Evolutionary conservation across 192 early-diverging fungal species (phyloP).

Genomic region (Anaeromyces robustus): DNA sequence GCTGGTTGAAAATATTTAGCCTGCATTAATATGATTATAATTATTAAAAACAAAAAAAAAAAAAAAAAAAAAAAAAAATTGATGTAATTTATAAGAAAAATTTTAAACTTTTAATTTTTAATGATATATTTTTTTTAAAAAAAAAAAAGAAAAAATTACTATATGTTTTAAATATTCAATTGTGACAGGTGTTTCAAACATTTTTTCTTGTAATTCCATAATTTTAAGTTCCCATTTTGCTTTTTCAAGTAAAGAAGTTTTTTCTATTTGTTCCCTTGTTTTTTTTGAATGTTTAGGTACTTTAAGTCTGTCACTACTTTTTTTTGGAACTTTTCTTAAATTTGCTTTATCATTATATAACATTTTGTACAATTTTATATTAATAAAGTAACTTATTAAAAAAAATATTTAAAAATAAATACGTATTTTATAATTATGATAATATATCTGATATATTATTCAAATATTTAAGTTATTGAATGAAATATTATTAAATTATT

Average conservation of each 20-base stretch:
- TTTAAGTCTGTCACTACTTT: neutral
- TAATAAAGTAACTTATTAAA: too few relatives aligned
- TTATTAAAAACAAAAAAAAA: neutral
- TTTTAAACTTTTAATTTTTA: too few relatives aligned
- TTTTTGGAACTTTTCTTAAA: neutral
- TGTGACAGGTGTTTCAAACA: neutral
- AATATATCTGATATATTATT: too few relatives aligned
- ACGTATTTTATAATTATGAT: too few relatives aligned
- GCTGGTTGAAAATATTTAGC: constrained; percentile 48
- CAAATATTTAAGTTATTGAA: too few relatives aligned
- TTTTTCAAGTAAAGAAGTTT: neutral
- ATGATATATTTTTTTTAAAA: too few relatives aligned
- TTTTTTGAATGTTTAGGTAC: neutral
- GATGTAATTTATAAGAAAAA: too few relatives aligned
- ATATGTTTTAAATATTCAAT: neutral
- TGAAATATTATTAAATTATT: too few relatives aligned
- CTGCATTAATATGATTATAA: neutral
- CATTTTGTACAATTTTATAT: neutral
- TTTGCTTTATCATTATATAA: neutral
- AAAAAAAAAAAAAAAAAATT: neutral
- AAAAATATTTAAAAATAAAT: too few relatives aligned
- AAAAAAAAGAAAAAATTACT: neutral
- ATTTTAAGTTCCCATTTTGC: neutral
- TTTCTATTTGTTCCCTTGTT: neutral
- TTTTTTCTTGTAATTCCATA: neutral